These are phyloP conservation scores for Penstemon newberryi DNA, from an alignment of 257 asterid species.

Conservation along the genomic window DNA sequence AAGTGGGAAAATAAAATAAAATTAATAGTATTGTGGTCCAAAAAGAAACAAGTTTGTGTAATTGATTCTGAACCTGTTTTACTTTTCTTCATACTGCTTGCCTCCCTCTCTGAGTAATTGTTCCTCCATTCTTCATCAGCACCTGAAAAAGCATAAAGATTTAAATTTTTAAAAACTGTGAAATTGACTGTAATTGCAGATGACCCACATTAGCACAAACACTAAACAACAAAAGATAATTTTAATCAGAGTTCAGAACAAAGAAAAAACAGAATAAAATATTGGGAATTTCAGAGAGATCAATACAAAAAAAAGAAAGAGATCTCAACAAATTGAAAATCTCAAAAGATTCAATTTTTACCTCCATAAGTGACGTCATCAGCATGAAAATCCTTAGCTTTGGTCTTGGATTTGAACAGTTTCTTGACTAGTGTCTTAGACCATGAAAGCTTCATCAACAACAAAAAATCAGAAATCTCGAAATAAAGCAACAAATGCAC, in stretches of 20 bases:
- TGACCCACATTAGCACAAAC: slow-evolving; percentile 48
- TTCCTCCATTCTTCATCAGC: slow-evolving; percentile 93
- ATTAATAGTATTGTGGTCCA: slow-evolving; percentile 54
- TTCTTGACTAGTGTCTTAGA: slow-evolving; percentile 89
- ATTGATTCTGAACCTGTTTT: slow-evolving; percentile 67
- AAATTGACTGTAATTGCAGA: slow-evolving; percentile 43
- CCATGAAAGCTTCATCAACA: slow-evolving; percentile 67
- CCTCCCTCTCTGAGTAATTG: slow-evolving; percentile 72
- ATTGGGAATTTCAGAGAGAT: slow-evolving; percentile 31
- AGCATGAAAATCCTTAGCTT: slow-evolving; percentile 87
- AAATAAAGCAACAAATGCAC: slow-evolving; percentile 27
- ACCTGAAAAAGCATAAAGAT: slow-evolving; percentile 68
- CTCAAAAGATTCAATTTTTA: slow-evolving; percentile 33
- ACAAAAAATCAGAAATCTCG: slow-evolving; percentile 38
- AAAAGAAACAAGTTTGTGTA: slow-evolving; percentile 40
- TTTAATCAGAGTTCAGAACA: slow-evolving; percentile 24
- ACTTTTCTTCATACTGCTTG: slow-evolving; percentile 89
- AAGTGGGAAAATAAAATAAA: not conserved
- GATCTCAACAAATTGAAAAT: slow-evolving; percentile 39
- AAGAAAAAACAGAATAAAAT: slow-evolving; percentile 10
- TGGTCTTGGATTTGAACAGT: slow-evolving; percentile 88
- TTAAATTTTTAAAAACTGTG: slow-evolving; percentile 53
- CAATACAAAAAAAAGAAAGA: slow-evolving; percentile 30
- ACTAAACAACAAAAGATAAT: slow-evolving; percentile 20
- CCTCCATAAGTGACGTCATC: slow-evolving; percentile 73